Conservation (phyloP, 352 stramenopile species). For the Blastocystis sp. region DNA sequence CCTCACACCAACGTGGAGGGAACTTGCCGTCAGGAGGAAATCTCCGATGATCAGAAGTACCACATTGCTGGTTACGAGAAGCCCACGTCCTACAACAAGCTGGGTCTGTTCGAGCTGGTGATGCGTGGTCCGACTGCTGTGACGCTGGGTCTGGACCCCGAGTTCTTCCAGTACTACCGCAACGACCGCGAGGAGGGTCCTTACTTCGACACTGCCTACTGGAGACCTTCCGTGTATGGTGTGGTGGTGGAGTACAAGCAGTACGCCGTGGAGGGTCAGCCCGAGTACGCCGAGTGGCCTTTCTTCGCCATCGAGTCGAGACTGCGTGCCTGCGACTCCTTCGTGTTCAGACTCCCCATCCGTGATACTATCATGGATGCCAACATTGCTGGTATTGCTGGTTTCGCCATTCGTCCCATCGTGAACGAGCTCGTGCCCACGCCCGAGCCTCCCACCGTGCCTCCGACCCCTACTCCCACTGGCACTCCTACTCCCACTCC, state of each 20-base stretch:
- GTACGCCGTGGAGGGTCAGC: conserved; percentile 27
- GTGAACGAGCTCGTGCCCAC: background rate
- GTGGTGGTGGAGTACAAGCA: conserved; percentile 34
- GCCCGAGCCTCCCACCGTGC: background rate
- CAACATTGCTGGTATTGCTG: conserved; percentile 31
- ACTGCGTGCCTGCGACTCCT: conserved; percentile 27
- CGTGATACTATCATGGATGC: background rate
- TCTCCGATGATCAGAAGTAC: conserved; percentile 2
- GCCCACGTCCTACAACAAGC: conserved; percentile 11
- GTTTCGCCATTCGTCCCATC: conserved; percentile 45
- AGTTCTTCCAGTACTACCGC: conserved; percentile 31
- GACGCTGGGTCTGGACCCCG: conserved; percentile 32
- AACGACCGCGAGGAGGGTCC: conserved; percentile 32
- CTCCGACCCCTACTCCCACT: too few species aligned
- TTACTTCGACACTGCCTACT: conserved; percentile 28
- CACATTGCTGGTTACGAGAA: conserved; percentile 57
- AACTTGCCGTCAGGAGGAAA: background rate
- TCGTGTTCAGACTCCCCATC: conserved; percentile 25
- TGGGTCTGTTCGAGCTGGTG: conserved; percentile 18
- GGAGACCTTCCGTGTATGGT: conserved; percentile 49
- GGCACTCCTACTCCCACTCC: too few species aligned
- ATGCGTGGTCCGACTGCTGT: conserved; percentile 23
- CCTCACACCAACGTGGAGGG: conserved; percentile 14
- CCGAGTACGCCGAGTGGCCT: conserved; percentile 26
- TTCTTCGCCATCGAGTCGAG: conserved; percentile 29